Base-by-base conservation (phyloP, 2,329 filamentous ascomycete species). In the Botrytis fragariae region DNA sequence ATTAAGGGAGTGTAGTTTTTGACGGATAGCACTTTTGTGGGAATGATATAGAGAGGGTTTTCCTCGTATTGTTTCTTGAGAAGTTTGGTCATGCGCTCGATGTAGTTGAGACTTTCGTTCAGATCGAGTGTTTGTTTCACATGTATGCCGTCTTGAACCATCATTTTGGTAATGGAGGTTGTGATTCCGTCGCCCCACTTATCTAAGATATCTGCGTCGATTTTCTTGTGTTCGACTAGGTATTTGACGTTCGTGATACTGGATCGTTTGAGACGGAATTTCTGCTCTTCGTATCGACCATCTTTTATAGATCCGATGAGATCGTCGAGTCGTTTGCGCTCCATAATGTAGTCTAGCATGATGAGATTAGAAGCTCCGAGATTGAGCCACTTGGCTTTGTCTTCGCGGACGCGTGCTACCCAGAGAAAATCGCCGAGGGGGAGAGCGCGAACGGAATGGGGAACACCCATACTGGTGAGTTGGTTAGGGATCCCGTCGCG, bases 221-320 rank as follows among this genome's bases (percentile, higher is more conserved):
- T 86, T 18, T 86, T 80, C 73, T 92, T 91, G 77, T 94, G 90
- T 79, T 96, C 93, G 72, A 96, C 87, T 37, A 96, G 86, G 79
- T 95, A 96, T 54, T 93, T 87, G 22, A 95, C 91, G 77, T 94
- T 92, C 73, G 88, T 89, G n/a, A 93, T 85, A 0, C 93, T 93
- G 0, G 89, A 93, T 69, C 89, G 89, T 72, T 88, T 87, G 18
- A 95, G 85, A 1, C 93, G 90, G 79, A 94, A 95, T 80, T 96
- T 95, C 80, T 96, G 93, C 80, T 96, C 93, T 77, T 92, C 91
- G 77, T 94, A 95, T 3, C 93, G 89, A 1, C 92, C 92, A 75
- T 95, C 93, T 81, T 92, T 94, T 82, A 96, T 93, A 75, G 92
- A 94, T 69, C 87, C 84, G n/a, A 95, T 87, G 64, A 96, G 83